Conservation (phyloP, 2,329 filamentous ascomycete genomes). For the Xylaria sp. region DNA sequence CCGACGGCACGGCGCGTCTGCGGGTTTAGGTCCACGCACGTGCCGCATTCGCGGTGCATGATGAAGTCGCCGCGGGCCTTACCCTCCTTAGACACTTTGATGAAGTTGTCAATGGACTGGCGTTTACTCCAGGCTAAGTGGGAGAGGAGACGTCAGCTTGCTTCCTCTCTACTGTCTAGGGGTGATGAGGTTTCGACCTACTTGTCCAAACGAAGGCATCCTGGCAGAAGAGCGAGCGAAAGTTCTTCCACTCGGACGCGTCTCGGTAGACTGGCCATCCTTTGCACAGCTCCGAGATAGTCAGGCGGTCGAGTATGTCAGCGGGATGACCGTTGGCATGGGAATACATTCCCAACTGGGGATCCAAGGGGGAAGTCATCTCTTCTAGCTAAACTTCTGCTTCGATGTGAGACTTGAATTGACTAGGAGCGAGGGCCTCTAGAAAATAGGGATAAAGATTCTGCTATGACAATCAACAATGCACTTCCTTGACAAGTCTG, state of each 20-base stretch:
- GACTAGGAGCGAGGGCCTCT: neutral
- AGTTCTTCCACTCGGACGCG: slow-evolving; percentile 64
- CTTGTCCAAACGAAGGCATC: slow-evolving; percentile 62
- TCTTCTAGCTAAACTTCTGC: slow-evolving; percentile 14
- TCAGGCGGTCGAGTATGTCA: slow-evolving; percentile 57
- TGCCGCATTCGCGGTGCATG: slow-evolving; percentile 65
- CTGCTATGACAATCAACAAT: neutral
- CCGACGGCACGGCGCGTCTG: slow-evolving; percentile 56
- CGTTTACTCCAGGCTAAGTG: slow-evolving; percentile 58
- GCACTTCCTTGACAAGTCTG: neutral
- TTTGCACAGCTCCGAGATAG: slow-evolving; percentile 62
- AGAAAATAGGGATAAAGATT: slow-evolving; percentile 1
- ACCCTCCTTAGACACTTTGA: slow-evolving; percentile 59
- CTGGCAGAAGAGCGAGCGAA: slow-evolving; percentile 58
- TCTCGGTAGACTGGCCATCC: slow-evolving; percentile 65
- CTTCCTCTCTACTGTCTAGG: neutral
- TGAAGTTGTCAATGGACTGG: slow-evolving; percentile 57
- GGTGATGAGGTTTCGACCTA: slow-evolving; percentile 43
- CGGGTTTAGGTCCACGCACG: slow-evolving; percentile 56
- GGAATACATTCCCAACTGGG: slow-evolving; percentile 49
- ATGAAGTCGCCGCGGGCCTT: slow-evolving; percentile 64
- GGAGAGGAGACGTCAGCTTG: neutral
- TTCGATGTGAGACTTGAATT: neutral
- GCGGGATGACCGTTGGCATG: slow-evolving; percentile 57
- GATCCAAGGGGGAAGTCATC: slow-evolving; percentile 47